Evolutionary conservation across 225 moss, liverwort and hornwort species (phyloP).

Genomic region (Bryum argenteum): DNA sequence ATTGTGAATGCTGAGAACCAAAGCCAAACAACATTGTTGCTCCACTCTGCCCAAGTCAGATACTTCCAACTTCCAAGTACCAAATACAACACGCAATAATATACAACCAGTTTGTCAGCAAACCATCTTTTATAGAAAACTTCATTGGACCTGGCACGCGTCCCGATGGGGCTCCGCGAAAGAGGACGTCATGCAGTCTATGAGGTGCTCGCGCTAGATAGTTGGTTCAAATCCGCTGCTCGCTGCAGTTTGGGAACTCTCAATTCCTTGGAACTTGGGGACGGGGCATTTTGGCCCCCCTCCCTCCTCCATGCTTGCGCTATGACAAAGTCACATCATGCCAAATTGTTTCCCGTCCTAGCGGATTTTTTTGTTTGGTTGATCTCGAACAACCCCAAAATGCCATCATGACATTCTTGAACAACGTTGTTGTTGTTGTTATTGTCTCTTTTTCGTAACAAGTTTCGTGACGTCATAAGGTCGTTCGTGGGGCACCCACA

Average conservation of each 20-base stretch:
- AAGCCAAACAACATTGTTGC: not conserved
- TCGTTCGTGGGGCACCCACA: too few relatives aligned
- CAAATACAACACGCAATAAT: not conserved
- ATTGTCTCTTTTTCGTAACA: too few relatives aligned
- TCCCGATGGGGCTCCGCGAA: not conserved
- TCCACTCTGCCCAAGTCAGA: not conserved
- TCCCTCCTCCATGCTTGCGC: too few relatives aligned
- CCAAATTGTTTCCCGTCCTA: not conserved
- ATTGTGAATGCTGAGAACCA: not conserved
- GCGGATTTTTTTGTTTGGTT: not conserved
- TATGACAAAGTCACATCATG: not conserved
- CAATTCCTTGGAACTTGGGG: not conserved
- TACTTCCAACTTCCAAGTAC: slow-evolving; percentile 12
- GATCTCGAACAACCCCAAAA: not conserved
- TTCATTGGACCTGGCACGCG: not conserved
- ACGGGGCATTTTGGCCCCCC: not conserved
- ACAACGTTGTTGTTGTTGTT: too few relatives aligned
- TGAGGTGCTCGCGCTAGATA: not conserved
- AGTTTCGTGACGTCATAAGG: too few relatives aligned
- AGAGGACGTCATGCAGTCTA: not conserved
- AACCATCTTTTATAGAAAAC: not conserved
- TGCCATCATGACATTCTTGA: not conserved
- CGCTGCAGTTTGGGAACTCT: not conserved
- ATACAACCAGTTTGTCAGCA: not conserved
- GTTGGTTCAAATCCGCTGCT: not conserved